These are phyloP conservation scores for Saitozyma podzolica DNA, from an alignment of 768 basidiomycete species.

Conservation along the genomic window DNA sequence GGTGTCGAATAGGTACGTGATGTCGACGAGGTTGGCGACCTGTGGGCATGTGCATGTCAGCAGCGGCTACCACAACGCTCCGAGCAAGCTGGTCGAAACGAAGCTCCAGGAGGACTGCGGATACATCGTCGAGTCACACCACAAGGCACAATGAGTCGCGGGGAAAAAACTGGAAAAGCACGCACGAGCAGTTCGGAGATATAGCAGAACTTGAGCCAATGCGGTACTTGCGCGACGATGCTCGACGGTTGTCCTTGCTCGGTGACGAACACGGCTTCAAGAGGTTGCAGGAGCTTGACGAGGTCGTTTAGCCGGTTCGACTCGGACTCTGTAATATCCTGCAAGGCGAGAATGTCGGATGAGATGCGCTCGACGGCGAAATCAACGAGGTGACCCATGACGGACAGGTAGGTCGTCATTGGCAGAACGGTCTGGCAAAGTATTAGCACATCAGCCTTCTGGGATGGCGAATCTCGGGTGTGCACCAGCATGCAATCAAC, in stretches of 20 bases:
- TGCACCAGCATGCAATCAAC: too few relatives aligned
- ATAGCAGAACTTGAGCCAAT: conserved; percentile 94
- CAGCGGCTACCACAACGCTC: neutral
- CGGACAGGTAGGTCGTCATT: conserved; percentile 70
- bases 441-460: neutral
- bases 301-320: conserved; percentile 80
- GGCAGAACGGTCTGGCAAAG: conserved; percentile 64
- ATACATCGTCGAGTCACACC: neutral
- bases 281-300: conserved; percentile 70
- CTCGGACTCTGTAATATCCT: conserved; percentile 85
- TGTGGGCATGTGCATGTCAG: conserved; percentile 42
- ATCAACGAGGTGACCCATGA: conserved; percentile 71
- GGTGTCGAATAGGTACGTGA: conserved; percentile 86
- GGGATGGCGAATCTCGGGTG: neutral
- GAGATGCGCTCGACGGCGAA: conserved; percentile 67
- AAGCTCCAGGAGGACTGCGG: too few relatives aligned
- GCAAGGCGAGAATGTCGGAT: conserved; percentile 69
- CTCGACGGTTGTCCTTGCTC: conserved; percentile 62
- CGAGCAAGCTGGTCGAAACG: neutral
- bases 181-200: conserved; percentile 84
- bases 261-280: conserved; percentile 72
- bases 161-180: conserved; percentile 18
- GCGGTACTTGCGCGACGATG: conserved; percentile 80
- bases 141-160: neutral
- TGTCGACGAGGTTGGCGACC: conserved; percentile 83